Conservation (phyloP, 2,329 filamentous ascomycete species). For the Rutstroemia sp. region DNA sequence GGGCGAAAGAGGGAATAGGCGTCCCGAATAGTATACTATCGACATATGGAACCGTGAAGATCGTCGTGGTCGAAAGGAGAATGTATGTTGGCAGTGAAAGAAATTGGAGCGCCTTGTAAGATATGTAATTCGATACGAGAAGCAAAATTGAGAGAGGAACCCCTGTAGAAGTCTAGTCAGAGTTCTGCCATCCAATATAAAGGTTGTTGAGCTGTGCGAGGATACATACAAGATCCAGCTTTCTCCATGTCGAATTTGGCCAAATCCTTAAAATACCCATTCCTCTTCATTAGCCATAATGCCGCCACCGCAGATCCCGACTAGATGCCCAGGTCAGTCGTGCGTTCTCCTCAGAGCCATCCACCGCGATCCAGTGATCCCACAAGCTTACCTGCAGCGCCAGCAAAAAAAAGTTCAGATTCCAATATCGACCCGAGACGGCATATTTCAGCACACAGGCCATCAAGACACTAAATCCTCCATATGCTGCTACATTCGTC, state of each 20-base stretch:
- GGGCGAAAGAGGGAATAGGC: neutral
- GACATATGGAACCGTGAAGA: conserved; percentile 6
- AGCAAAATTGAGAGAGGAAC: conserved; percentile 4
- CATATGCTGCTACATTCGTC: conserved; percentile 1
- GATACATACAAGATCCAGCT: conserved; percentile 1
- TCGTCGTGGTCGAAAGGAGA: conserved; percentile 6
- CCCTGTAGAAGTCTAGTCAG: conserved; percentile 1
- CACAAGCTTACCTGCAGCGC: conserved; percentile 3
- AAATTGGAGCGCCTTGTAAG: conserved; percentile 7
- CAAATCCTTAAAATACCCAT: conserved; percentile 5
- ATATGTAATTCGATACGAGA: conserved; percentile 4
- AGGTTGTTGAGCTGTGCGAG: neutral
- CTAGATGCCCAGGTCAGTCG: neutral
- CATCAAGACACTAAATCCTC: neutral
- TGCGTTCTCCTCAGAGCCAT: neutral
- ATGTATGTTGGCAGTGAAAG: conserved; percentile 9
- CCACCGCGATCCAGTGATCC: too few relatives aligned
- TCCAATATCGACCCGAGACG: conserved; percentile 6
- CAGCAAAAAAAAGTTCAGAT: conserved; percentile 9
- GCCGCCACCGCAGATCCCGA: neutral
- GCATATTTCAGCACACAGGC: conserved; percentile 5
- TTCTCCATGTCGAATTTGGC: neutral
- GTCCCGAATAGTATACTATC: conserved; percentile 6
- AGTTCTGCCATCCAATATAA: neutral
- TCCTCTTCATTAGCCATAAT: neutral